Base-by-base conservation (phyloP, 1,284 basidiomycete species). In the Violaceomyces palustris region DNA sequence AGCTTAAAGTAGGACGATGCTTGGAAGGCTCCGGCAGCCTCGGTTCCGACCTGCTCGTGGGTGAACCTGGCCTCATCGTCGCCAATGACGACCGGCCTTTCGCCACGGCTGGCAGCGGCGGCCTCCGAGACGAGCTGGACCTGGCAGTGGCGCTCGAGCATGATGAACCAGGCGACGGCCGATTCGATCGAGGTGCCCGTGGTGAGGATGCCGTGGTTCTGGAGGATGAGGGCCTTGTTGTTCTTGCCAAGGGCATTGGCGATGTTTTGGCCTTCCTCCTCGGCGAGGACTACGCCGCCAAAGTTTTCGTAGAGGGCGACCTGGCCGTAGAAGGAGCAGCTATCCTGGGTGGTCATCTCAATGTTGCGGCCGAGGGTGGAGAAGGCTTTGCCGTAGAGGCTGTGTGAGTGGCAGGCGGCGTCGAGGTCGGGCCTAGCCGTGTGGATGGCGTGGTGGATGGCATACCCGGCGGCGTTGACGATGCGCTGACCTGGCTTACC, bases 321-420 rank as follows among this genome's bases (percentile, higher is more conserved):
- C 61, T 49, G 73, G 64, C 68, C 51, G 45, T 70, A 64, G 45
- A 74, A 75, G 1, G 67, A 43, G 45, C 73, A 74, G 22, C 63
- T 52, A 54, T 75, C 74, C 53, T 76, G 74, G 0, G 69, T 72
- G 19, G 74, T 64, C 42, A 74, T 69, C 39, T 83, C 79, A 38
- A 83, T 74, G 29, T 78, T 77, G 31, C 78, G 76, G 9, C 82
- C 82, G 7, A 84, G 76, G 1, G 79, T 76, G 12, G 79, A 77
- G 74, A 82, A 84, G 0, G 82, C 57, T 60, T 81, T 81, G n/a
- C 82, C 83, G 21, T 71, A 53, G 36, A 80, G 72, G 4, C 79
- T 80, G 68, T 85, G 83, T 15, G 79, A 80, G 69, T 84, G 83
- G 5, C 82, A 82, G 4, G 81, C 82, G 29, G 82, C 82, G 26